These are phyloP conservation scores for Trichoderma polysporum DNA, from an alignment of 2,329 filamentous ascomycete genomes.

Conservation along the genomic window DNA sequence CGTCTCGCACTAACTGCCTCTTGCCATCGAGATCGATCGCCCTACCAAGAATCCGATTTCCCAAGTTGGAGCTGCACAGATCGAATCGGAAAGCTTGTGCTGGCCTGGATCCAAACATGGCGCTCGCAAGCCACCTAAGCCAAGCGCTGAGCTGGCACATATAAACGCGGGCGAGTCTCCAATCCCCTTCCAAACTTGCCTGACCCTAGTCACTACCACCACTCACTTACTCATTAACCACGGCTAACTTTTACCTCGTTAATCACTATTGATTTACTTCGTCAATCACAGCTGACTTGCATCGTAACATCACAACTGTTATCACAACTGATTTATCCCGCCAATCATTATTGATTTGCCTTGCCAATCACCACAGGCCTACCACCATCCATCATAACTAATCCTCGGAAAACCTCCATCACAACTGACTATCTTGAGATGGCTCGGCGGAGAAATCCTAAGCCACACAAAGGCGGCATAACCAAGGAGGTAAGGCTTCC, in stretches of 20 bases:
- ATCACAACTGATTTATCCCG: background rate
- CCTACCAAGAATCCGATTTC: conserved; percentile 28
- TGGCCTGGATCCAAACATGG: background rate
- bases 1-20: conserved; percentile 27
- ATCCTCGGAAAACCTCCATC: too few relatives aligned
- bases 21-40: conserved; percentile 35
- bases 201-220: too few relatives aligned
- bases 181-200: background rate
- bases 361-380: too few relatives aligned
- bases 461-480: too few relatives aligned
- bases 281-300: background rate
- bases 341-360: background rate
- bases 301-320: background rate
- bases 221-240: background rate
- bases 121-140: background rate
- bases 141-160: background rate
- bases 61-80: background rate
- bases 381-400: too few relatives aligned
- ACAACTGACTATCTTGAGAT: too few relatives aligned
- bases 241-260: background rate
- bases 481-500: background rate
- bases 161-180: conserved; percentile 9
- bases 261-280: background rate
- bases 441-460: too few relatives aligned
- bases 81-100: conserved; percentile 19